A percentile compares a stretch with the other conserved stretches of the same genome.
Conservation (phyloP, 495 filamentous ascomycete genomes). For the Achaetomiella virescens region DNA sequence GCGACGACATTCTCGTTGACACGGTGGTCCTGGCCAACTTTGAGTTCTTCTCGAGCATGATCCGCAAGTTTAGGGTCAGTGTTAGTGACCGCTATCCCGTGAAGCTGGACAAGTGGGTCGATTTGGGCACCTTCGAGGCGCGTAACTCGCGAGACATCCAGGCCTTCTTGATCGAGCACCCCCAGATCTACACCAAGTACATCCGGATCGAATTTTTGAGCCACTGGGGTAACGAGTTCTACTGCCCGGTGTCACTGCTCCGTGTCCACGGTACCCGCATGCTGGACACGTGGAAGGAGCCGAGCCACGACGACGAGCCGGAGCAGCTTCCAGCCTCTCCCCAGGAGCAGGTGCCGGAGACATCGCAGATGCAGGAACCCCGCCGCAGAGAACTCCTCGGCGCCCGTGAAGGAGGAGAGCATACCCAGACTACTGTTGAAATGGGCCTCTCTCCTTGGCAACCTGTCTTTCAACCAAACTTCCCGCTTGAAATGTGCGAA, state of each 20-base stretch:
- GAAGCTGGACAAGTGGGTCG: constrained; percentile 86
- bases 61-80: constrained; percentile 80
- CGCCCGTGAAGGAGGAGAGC: constrained; percentile 7
- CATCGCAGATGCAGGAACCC: constrained; percentile 23
- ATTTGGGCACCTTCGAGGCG: constrained; percentile 81
- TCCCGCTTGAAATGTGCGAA: constrained; percentile 17
- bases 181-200: constrained; percentile 92
- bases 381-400: not conserved
- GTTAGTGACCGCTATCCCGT: constrained; percentile 91
- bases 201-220: constrained; percentile 83
- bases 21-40: constrained; percentile 95
- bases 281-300: constrained; percentile 84
- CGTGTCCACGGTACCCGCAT: constrained; percentile 93
- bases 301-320: constrained; percentile 34
- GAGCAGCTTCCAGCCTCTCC: constrained; percentile 32
- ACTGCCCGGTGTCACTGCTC: constrained; percentile 85
- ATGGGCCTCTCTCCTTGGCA: constrained; percentile 28
- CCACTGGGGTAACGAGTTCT: constrained; percentile 94
- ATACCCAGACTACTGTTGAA: constrained; percentile 3
- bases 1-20: constrained; percentile 90
- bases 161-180: constrained; percentile 86
- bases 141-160: constrained; percentile 89
- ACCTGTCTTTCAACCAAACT: constrained; percentile 15
- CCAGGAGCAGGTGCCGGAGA: constrained; percentile 26
- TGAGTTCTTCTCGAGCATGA: constrained; percentile 97